Evolutionary conservation across 1,139 yeast genomes (phyloP).

Genomic region (Ogataea hybrid): DNA sequence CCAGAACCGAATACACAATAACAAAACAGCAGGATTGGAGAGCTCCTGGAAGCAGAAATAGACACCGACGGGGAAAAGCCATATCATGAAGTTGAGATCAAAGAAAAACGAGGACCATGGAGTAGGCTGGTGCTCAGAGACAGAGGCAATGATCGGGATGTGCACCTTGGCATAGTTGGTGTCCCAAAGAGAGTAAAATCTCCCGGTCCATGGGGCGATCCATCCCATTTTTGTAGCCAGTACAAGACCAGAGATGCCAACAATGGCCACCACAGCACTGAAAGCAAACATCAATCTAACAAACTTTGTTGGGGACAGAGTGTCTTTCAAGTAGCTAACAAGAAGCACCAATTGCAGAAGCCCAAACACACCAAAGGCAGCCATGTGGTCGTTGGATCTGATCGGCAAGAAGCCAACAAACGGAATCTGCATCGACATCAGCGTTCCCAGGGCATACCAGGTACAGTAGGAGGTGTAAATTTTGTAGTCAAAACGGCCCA

Average conservation of each 20-base stretch:
- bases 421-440: slow-evolving; percentile 99
- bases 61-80: slow-evolving; percentile 99
- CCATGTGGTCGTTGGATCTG: slow-evolving; percentile 98
- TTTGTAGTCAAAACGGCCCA: slow-evolving; percentile 90
- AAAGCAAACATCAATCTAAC: slow-evolving; percentile 60
- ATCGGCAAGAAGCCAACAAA: slow-evolving; percentile 97
- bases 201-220: slow-evolving; percentile 99
- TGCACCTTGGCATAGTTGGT: slow-evolving; percentile 96
- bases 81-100: slow-evolving; percentile 87
- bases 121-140: slow-evolving; percentile 98
- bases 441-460: slow-evolving; percentile 95
- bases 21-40: slow-evolving; percentile 92
- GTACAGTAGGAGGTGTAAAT: slow-evolving; percentile 91
- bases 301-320: slow-evolving; percentile 74
- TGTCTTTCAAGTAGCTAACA: slow-evolving; percentile 76
- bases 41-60: slow-evolving; percentile 87
- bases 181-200: slow-evolving; percentile 98
- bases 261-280: slow-evolving; percentile 48
- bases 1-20: slow-evolving; percentile 84
- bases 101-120: slow-evolving; percentile 99
- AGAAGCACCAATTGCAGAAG: slow-evolving; percentile 86
- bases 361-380: slow-evolving; percentile 96
- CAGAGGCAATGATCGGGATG: slow-evolving; percentile 98
- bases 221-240: slow-evolving; percentile 85
- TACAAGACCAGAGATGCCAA: slow-evolving; percentile 72